Percentiles rank a stretch among this genome's conserved stretches.
phyloP scores from a whole-genome alignment of 345 rosid species.

The Gossypium sturtianum region DNA sequence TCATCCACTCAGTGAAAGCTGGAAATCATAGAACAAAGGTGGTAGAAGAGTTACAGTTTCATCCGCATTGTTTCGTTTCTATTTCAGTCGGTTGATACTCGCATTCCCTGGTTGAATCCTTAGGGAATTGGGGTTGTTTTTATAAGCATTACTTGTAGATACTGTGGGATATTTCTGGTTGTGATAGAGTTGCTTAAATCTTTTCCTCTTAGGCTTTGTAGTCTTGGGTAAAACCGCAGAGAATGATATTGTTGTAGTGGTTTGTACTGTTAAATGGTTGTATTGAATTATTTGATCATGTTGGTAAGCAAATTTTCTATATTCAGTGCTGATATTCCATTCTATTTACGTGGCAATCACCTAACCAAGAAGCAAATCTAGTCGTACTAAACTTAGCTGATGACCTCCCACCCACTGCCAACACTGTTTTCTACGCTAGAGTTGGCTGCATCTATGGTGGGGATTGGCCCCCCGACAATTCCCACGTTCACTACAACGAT shows the following conservation, averaged over 20 bases:
- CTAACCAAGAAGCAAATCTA: slow-evolving; percentile 1
- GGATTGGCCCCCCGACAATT: neutral
- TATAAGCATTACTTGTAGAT: slow-evolving; percentile 53
- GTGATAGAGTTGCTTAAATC: slow-evolving; percentile 12
- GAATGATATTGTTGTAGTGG: slow-evolving; percentile 22
- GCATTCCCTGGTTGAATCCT: slow-evolving; percentile 17
- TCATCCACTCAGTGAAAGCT: slow-evolving; percentile 11
- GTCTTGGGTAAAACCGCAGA: slow-evolving; percentile 21
- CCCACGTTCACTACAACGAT: neutral
- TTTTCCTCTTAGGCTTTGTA: slow-evolving; percentile 9
- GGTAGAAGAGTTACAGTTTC: slow-evolving; percentile 24
- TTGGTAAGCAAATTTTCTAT: neutral
- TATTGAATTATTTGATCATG: neutral
- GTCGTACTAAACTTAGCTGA: neutral
- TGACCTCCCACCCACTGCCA: neutral
- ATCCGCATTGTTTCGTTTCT: slow-evolving; percentile 17
- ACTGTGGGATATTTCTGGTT: slow-evolving; percentile 25
- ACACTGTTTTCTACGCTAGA: neutral
- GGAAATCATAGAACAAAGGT: slow-evolving; percentile 20
- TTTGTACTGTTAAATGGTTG: slow-evolving; percentile 17
- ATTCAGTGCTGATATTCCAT: neutral
- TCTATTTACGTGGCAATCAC: neutral
- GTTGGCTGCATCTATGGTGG: neutral
- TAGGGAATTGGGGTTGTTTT: slow-evolving; percentile 14
- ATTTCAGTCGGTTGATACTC: slow-evolving; percentile 8